Evolutionary conservation across 1,284 basidiomycete genomes (phyloP), one percentile per base, ranked within the genome.

Genomic region (Butyriboletus appendiculatus): DNA sequence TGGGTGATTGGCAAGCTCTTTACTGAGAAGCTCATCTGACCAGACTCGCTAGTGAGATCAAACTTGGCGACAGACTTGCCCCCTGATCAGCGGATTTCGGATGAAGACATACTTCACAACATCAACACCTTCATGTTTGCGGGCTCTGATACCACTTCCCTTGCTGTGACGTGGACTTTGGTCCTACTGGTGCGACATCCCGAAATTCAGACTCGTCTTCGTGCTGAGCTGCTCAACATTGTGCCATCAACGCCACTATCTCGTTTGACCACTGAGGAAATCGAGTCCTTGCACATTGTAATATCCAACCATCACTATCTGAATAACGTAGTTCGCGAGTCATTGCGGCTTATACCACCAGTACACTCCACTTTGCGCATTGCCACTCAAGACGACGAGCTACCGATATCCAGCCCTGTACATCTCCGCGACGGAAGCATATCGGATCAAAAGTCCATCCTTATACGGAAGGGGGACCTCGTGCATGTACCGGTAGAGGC

Each of bases 81-180:
- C 12, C 74, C 76, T 0, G 82, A 86, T 47, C 83, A 92, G 59
- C 82, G 86, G 41, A 85, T 94, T 56, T 89, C 90, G 2, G 90
- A 93, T 62, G 82, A 85, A 42, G 91, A 93, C 61, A 85, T 94
- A 44, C 75, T 91, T 33, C 76, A 91, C 63, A 92, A 86, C 59
- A 85, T 94, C 70, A 92, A 90, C 60, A 93, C 92, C 0, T 89
- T 94, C 68, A 84, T 93, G 76, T 92, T 94, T 70, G 92, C 90
- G 15, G 92, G 92, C 12, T 90, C 90, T 5, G 91, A 94, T 64
- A 92, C 92, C 0, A 88, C 88, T 12, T 88, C 88, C 2, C 81
- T 93, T 28, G 80, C 85, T 11, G 74, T 92, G 45, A 88, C 88
- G 0, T 94, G 91, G 91, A 84, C 85, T 2, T 71, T 94, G 24